Conservation (phyloP, 768 basidiomycete genomes). For the Hydnomerulius pinastri region DNA sequence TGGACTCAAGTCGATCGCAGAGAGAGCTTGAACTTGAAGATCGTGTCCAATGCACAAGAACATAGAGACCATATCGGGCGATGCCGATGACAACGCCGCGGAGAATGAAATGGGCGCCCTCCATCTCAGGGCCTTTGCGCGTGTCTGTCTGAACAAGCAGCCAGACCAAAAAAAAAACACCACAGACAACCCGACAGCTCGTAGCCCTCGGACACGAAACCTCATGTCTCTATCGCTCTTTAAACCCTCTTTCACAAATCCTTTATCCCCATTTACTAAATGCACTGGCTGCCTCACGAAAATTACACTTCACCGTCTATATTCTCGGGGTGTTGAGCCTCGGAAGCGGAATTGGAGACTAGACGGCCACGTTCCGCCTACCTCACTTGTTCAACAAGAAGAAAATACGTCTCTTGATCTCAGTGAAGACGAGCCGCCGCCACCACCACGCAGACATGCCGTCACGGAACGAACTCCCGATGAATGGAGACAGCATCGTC, state of each 20-base stretch:
- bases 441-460: conserved; percentile 19
- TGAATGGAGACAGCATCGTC: conserved; percentile 52
- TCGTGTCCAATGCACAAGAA: no score
- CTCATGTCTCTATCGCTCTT: not conserved
- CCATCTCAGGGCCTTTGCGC: no score
- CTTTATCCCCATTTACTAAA: not conserved
- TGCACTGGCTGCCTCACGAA: conserved; percentile 7
- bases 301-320: conserved; percentile 20
- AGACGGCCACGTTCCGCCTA: conserved; percentile 33
- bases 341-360: conserved; percentile 30
- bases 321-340: conserved; percentile 25
- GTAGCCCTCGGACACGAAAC: not conserved
- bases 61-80: conserved; percentile 10
- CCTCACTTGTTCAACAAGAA: conserved; percentile 27
- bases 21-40: no score
- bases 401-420: conserved; percentile 24
- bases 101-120: conserved; percentile 10
- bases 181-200: not conserved
- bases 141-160: no score
- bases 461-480: conserved; percentile 37
- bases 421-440: conserved; percentile 33
- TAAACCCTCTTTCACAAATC: not conserved
- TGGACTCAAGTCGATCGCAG: not conserved
- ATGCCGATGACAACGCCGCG: conserved; percentile 23
- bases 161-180: no score